Evolutionary conservation across 192 early-diverging fungal species (phyloP), one percentile per base, ranked within the genome.

Genomic region (Martensiomyces pterosporus): DNA sequence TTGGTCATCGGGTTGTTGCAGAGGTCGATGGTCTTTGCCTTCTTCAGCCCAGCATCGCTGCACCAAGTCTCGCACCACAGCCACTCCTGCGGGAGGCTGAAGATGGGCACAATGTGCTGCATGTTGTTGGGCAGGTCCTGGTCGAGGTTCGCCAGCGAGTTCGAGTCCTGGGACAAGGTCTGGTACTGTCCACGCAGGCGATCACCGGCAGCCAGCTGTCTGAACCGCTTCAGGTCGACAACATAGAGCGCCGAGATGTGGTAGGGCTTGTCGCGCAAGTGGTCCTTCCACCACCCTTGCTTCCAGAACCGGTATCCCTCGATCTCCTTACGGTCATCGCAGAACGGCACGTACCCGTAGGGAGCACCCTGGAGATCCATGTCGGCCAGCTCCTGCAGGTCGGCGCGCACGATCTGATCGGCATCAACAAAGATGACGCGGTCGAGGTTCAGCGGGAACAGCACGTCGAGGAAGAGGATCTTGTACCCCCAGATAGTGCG

Each of bases 21-120:
- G 84, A 99, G 75, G 76, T 99, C 96, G 49, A 99, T 99, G 0
- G 96, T 97, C 68, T 93, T 95, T 3, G 96, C 96, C 12, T 45
- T 83, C n/a, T 78, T 79, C 36, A 97, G 57, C 3, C 79, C 80
- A 41, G 79, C 82, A 57, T 97, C 91, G 23, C 85, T 83, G 64
- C 96, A 99, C 96, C 96, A 99, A 6, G 96, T 99, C 68, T 97
- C 92, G 57, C 96, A 99, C 96, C 96, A 99, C 39, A 99, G 75
- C 95, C 95, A 98, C 43, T 95, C 93, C 60, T 96, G 92, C 2
- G 93, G 92, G 61, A 98, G 63, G 3, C 91, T 93, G 49, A 83
- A 83, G 32, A 98, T 95, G 2, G 93, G 93, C 18, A 98, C 87
- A 17, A 85, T 57, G 54, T 90, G 85, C 48, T 89, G 84, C 90